A percentile compares a stretch with the other conserved stretches of the same genome.
Evolutionary conservation across 768 basidiomycete genomes (phyloP).

Genomic region (Tylopilus vinaceipallidus): DNA sequence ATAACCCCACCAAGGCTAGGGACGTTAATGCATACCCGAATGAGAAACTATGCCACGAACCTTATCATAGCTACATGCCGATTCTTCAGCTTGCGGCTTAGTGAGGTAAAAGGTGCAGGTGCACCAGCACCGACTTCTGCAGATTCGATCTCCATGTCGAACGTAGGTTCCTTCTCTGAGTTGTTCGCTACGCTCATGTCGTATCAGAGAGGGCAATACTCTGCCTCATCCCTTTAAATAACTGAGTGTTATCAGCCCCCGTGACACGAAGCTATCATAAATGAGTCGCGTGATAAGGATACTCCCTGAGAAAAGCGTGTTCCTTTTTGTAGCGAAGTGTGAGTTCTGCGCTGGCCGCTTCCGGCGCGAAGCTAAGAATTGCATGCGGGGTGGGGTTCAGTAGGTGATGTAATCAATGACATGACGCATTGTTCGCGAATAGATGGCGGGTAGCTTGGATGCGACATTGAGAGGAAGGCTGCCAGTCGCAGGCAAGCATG

Average conservation of each 20-base stretch:
- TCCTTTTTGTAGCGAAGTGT: neutral
- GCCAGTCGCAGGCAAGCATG: too few species aligned
- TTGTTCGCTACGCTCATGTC: neutral
- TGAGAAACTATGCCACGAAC: constrained; percentile 5
- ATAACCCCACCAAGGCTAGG: too few species aligned
- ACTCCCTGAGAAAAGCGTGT: neutral
- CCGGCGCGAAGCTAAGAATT: too few species aligned
- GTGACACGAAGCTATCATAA: neutral
- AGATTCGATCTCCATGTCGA: neutral
- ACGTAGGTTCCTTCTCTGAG: neutral
- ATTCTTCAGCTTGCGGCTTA: constrained; percentile 27
- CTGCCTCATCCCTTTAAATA: constrained; percentile 1
- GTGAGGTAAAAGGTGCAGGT: neutral
- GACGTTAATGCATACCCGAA: neutral
- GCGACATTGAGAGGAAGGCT: too few species aligned
- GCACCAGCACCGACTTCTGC: neutral
- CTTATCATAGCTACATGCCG: constrained; percentile 29
- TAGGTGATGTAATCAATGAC: too few species aligned
- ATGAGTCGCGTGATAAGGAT: neutral
- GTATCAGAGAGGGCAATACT: neutral
- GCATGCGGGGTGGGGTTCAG: neutral
- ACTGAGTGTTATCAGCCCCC: neutral
- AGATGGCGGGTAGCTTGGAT: too few species aligned
- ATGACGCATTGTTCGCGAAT: too few species aligned
- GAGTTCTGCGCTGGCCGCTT: neutral